These are phyloP conservation scores for Phytopythium sindhum DNA, from an alignment of 352 stramenopile species.

Conservation along the genomic window DNA sequence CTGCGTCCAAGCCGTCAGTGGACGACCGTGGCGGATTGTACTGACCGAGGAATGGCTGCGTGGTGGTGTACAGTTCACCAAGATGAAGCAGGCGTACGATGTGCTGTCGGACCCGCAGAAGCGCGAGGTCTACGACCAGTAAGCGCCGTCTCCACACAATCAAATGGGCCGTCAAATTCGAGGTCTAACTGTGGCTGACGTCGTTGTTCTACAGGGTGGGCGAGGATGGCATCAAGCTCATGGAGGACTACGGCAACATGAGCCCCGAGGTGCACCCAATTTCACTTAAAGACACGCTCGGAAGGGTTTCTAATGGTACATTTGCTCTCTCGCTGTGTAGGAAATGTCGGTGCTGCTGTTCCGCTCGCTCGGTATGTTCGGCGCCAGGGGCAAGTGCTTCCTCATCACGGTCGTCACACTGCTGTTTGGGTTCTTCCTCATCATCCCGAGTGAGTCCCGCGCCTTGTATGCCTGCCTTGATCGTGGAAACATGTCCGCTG, in stretches of 20 bases:
- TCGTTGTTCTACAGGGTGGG: constrained; percentile 43
- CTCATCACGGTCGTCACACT: constrained; percentile 72
- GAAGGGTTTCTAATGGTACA: neutral
- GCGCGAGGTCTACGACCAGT: constrained; percentile 80
- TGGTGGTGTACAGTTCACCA: constrained; percentile 70
- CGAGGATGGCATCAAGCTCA: constrained; percentile 86
- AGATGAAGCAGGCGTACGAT: constrained; percentile 92
- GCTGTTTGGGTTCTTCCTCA: constrained; percentile 82
- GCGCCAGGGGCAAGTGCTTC: constrained; percentile 54
- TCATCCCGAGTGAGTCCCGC: constrained; percentile 68
- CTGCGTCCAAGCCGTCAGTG: neutral
- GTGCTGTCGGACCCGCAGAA: constrained; percentile 88
- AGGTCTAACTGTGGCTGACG: neutral
- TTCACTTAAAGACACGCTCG: constrained; percentile 1
- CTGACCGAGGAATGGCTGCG: constrained; percentile 20
- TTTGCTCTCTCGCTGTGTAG: constrained; percentile 5
- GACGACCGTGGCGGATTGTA: neutral
- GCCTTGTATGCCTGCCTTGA: neutral
- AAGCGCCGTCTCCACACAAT: constrained; percentile 4
- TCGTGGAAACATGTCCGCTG: neutral
- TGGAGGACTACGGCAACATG: constrained; percentile 86
- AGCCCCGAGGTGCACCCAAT: constrained; percentile 33
- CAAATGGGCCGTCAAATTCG: neutral
- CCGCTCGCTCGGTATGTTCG: constrained; percentile 69
- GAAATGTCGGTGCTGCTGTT: constrained; percentile 70